Evolutionary conservation across 352 stramenopile species (phyloP).

Genomic region (Globisporangium mamillatum): DNA sequence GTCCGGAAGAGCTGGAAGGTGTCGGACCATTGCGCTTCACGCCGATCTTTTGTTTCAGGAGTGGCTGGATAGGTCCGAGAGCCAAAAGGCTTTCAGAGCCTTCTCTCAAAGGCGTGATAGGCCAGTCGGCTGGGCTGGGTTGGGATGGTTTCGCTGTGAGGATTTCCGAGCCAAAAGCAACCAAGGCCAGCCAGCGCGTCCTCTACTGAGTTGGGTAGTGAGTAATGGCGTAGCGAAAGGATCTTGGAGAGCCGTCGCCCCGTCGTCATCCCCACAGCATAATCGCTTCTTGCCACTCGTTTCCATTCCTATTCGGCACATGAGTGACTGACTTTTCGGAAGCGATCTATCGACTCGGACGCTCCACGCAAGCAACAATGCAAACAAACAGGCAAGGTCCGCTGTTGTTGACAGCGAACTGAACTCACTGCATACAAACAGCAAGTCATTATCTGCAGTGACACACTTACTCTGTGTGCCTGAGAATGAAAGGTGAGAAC

Average conservation of each 20-base stretch:
- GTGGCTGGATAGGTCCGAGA: no score
- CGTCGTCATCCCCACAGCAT: neutral
- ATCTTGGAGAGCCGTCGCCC: neutral
- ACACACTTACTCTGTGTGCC: neutral
- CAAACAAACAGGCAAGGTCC: neutral
- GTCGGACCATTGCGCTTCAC: no score
- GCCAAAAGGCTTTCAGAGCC: no score
- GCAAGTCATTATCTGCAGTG: neutral
- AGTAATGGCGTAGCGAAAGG: neutral
- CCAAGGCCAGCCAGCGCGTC: neutral
- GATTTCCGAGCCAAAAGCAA: neutral
- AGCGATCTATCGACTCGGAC: neutral
- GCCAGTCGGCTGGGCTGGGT: no score
- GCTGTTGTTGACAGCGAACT: neutral
- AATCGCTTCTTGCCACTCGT: neutral
- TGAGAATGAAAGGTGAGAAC: neutral
- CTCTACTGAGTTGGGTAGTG: neutral
- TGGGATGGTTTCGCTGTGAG: neutral
- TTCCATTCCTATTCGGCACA: neutral
- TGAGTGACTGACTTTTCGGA: neutral
- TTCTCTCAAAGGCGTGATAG: neutral
- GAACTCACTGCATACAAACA: neutral
- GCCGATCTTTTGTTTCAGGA: no score
- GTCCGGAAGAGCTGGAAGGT: no score
- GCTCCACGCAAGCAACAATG: neutral